Percentiles rank a stretch among this genome's conserved stretches.
phyloP scores from a whole-genome alignment of 331 rosid genomes.

The Malus hybrid region DNA sequence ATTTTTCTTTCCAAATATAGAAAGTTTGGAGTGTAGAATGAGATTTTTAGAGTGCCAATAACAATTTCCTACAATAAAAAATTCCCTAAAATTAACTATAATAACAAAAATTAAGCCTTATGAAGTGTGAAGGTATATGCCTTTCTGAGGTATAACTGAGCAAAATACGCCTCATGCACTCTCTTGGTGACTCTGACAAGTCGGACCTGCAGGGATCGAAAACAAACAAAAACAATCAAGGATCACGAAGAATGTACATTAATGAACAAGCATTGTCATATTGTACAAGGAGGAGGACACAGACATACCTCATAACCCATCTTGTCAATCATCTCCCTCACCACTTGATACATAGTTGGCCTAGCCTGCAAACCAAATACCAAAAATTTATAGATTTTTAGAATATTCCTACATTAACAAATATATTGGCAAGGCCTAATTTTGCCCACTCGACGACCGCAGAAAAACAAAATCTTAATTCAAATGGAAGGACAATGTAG shows the following conservation, averaged over 20 bases:
- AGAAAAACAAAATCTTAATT: neutral
- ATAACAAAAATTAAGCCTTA: neutral
- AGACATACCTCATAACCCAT: constrained; percentile 88
- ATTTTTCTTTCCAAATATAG: too few relatives aligned
- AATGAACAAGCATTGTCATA: constrained; percentile 11
- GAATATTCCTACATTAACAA: neutral
- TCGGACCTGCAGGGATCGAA: constrained; percentile 51
- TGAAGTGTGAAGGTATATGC: constrained; percentile 26
- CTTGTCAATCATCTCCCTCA: constrained; percentile 86
- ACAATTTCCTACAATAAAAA: too few relatives aligned
- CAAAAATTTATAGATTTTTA: neutral
- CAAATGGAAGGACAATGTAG: neutral
- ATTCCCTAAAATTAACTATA: neutral
- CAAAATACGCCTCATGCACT: constrained; percentile 94
- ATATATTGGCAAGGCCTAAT: constrained; percentile 1
- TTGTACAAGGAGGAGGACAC: constrained; percentile 4
- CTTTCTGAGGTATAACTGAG: constrained; percentile 88
- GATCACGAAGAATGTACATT: neutral
- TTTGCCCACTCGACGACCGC: neutral
- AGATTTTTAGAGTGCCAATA: too few relatives aligned
- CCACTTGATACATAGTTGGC: constrained; percentile 96
- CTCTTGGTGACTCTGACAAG: constrained; percentile 86
- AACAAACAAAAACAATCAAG: constrained; percentile 9
- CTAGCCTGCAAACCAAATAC: constrained; percentile 61
- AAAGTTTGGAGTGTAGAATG: too few relatives aligned